Evolutionary conservation across 2,329 filamentous ascomycete species (phyloP).

Genomic region (Pyrenochaeta sp.): DNA sequence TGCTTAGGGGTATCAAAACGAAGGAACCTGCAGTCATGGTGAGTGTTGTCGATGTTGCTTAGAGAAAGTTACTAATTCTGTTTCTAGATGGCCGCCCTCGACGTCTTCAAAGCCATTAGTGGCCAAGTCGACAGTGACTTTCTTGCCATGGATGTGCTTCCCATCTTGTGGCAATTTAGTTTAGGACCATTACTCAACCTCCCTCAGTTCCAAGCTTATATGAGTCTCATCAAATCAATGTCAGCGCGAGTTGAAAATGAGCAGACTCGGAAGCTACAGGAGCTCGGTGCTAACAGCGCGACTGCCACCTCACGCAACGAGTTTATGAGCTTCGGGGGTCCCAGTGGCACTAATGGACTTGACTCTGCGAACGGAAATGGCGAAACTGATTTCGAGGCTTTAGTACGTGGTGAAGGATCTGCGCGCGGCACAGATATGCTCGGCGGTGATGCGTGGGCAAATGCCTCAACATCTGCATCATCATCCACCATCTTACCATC

Average conservation of each 20-base stretch:
- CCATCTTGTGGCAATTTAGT: slow-evolving; percentile 89
- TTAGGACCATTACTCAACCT: slow-evolving; percentile 88
- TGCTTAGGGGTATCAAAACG: slow-evolving; percentile 93
- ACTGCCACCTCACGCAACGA: slow-evolving; percentile 66
- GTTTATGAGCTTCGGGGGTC: slow-evolving; percentile 72
- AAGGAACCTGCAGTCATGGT: slow-evolving; percentile 96
- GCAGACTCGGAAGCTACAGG: slow-evolving; percentile 86
- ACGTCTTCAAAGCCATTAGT: slow-evolving; percentile 84
- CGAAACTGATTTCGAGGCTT: slow-evolving; percentile 82
- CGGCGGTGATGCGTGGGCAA: slow-evolving; percentile 55
- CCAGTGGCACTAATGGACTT: slow-evolving; percentile 61
- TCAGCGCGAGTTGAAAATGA: slow-evolving; percentile 85
- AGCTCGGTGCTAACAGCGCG: slow-evolving; percentile 71
- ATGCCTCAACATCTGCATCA: slow-evolving; percentile 41
- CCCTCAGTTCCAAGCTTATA: slow-evolving; percentile 84
- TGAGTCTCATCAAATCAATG: slow-evolving; percentile 83
- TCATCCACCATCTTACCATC: slow-evolving; percentile 42
- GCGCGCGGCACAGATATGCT: slow-evolving; percentile 46
- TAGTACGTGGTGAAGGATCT: slow-evolving; percentile 76
- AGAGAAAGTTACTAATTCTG: slow-evolving; percentile 2
- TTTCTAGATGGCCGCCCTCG: slow-evolving; percentile 76
- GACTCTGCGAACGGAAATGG: slow-evolving; percentile 63
- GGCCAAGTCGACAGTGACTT: slow-evolving; percentile 86
- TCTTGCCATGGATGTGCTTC: slow-evolving; percentile 87
- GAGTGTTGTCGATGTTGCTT: slow-evolving; percentile 18